Evolutionary conservation across 768 basidiomycete genomes (phyloP), one percentile per base, ranked within the genome.

Genomic region (Tulasnella sp.): DNA sequence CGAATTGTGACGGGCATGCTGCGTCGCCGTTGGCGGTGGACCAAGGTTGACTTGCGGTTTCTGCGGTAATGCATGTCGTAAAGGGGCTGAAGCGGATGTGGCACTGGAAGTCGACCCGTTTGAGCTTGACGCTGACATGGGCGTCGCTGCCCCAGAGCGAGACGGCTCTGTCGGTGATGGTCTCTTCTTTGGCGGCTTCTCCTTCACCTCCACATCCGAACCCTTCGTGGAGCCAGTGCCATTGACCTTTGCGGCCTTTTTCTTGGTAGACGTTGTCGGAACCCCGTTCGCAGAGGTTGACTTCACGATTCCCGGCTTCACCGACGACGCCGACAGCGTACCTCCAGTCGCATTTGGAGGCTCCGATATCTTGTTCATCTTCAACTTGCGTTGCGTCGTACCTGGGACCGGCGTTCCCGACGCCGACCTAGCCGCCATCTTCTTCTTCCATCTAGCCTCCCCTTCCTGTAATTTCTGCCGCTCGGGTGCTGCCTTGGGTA

Each of bases 281-380:
- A 52, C 17, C 40, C 71, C 34, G 37, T 42, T 58, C 11, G 73
- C 37, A 14, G 73, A 58, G 0, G 73, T 37, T 9, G 73, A 54
- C 22, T 74, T 74, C 29, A 74, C 58, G 37, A 74, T 67, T 7
- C 75, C 75, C 29, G 29, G 40, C 68, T 39, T 38, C n/a, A 70
- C 39, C 12, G 38, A 31, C 22, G 73, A 54, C 2, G 69, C 75
- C 25, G 75, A 76, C 31, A 76, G 34, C 15, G 75, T 76, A 36
- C 75, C 67, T 19, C 75, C 75, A 22, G 29, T 45, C 19, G 75
- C 38, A 37, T 38, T 58, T 67, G 49, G 42, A 34, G 75, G 75
- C 34, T 76, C 75, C 67, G 67, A 68, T 3, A 76, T 29, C 40
- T 76, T 76, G 22, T 76, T 70, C 67, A 76, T 37, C 67, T 76